phyloP scores from a whole-genome alignment of 2,329 filamentous ascomycete genomes.

The Podosphaera xanthii region DNA sequence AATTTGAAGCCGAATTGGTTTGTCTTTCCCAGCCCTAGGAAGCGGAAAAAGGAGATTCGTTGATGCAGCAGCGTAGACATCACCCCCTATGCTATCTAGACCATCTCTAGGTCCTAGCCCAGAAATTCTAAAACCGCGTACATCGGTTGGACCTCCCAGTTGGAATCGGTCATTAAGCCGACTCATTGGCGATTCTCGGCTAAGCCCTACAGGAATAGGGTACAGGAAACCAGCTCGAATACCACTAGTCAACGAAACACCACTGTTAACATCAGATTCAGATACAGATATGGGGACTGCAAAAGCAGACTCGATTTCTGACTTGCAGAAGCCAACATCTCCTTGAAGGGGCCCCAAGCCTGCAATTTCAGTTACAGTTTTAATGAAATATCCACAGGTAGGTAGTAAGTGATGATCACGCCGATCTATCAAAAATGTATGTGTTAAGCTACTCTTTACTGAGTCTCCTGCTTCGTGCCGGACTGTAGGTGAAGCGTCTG shows the following conservation, averaged over 20 bases:
- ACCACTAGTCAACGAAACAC: constrained; percentile 63
- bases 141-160: constrained; percentile 81
- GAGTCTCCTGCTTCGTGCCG: constrained; percentile 72
- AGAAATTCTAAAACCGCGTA: constrained; percentile 76
- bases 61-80: constrained; percentile 75
- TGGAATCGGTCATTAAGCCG: constrained; percentile 87
- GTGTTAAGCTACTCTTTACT: constrained; percentile 68
- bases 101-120: constrained; percentile 80
- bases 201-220: constrained; percentile 46
- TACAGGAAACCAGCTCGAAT: constrained; percentile 65
- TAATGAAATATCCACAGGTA: constrained; percentile 57
- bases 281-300: constrained; percentile 54
- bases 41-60: constrained; percentile 70
- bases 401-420: constrained; percentile 74
- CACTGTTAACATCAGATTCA: constrained; percentile 42
- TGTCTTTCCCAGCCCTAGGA: constrained; percentile 59
- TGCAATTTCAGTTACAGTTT: constrained; percentile 61
- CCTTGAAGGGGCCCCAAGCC: constrained; percentile 65
- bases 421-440: constrained; percentile 58
- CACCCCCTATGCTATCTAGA: constrained; percentile 66
- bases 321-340: constrained; percentile 84
- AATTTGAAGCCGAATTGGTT: constrained; percentile 64
- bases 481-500: constrained; percentile 58
- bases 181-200: constrained; percentile 34
- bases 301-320: constrained; percentile 61